A percentile compares a stretch with the other conserved stretches of the same genome.
phyloP scores from a whole-genome alignment of 352 stramenopile species.

The Globisporangium ultimum region DNA sequence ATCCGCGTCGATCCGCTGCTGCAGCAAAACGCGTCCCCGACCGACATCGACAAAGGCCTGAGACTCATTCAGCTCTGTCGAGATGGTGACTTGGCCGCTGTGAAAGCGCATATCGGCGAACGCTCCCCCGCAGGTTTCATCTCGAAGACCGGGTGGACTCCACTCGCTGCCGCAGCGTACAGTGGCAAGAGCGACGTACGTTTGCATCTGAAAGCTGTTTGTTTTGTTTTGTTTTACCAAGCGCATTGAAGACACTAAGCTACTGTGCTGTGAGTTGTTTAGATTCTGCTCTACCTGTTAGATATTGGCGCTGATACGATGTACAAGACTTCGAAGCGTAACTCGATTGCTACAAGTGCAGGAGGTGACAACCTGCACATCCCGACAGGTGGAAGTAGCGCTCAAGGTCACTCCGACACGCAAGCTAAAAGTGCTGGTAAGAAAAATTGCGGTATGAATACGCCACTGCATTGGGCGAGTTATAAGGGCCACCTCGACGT shows the following conservation, averaged over 20 bases:
- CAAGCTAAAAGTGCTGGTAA: conserved; percentile 10
- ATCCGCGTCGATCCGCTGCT: conserved; percentile 54
- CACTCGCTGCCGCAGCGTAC: conserved; percentile 60
- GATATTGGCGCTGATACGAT: conserved; percentile 67
- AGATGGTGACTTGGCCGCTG: conserved; percentile 32
- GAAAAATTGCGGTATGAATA: conserved; percentile 43
- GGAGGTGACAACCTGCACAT: conserved; percentile 1
- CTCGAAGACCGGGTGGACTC: conserved; percentile 77
- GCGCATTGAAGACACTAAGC: not conserved
- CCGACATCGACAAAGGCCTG: conserved; percentile 51
- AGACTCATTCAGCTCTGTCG: conserved; percentile 64
- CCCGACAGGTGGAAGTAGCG: not conserved
- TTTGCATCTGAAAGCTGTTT: no score
- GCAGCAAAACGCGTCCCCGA: conserved; percentile 46
- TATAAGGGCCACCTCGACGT: conserved; percentile 76
- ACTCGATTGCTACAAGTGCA: conserved; percentile 17
- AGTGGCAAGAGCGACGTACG: conserved; percentile 59
- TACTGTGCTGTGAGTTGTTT: not conserved
- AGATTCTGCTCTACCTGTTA: conserved; percentile 63
- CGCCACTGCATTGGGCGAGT: conserved; percentile 83
- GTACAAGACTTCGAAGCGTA: conserved; percentile 49
- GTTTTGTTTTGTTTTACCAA: not conserved
- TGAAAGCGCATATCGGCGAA: conserved; percentile 38
- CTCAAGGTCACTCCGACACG: not conserved
- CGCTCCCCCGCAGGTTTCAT: conserved; percentile 62